phyloP scores from a whole-genome alignment of 2,329 filamentous ascomycete genomes.

The Endoconidiophora laricicola region DNA sequence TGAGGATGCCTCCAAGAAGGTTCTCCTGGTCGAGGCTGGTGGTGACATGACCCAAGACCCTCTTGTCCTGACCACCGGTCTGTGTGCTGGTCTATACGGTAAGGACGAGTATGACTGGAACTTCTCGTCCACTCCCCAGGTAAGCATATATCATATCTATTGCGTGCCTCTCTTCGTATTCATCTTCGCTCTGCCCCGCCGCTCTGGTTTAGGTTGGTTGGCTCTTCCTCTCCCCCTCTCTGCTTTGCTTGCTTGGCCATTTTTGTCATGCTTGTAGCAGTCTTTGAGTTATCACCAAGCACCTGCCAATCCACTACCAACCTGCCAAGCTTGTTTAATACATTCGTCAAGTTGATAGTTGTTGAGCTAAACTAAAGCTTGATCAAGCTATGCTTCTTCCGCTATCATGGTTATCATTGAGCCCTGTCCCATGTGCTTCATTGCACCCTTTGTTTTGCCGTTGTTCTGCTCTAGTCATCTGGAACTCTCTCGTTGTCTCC shows the following conservation, averaged over 20 bases:
- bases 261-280: background rate
- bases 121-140: slow-evolving; percentile 11
- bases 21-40: slow-evolving; percentile 13
- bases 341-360: too few species aligned
- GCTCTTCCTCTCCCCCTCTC: background rate
- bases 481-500: too few species aligned
- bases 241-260: background rate
- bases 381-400: too few species aligned
- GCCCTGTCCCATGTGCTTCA: too few species aligned
- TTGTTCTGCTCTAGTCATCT: too few species aligned
- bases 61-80: slow-evolving; percentile 11
- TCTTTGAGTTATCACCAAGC: too few species aligned
- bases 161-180: background rate
- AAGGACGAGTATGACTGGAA: slow-evolving; percentile 14
- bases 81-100: slow-evolving; percentile 8
- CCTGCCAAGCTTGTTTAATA: too few species aligned
- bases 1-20: slow-evolving; percentile 14
- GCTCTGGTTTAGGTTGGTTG: background rate
- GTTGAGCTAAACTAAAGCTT: too few species aligned
- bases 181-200: background rate
- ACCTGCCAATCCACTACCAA: too few species aligned
- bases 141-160: background rate
- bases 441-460: too few species aligned
- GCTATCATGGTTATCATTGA: too few species aligned
- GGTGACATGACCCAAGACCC: slow-evolving; percentile 9